A percentile compares a stretch with the other conserved stretches of the same genome.
Evolutionary conservation across 495 filamentous ascomycete species (phyloP).

Genomic region (Daldinia caldariorum): DNA sequence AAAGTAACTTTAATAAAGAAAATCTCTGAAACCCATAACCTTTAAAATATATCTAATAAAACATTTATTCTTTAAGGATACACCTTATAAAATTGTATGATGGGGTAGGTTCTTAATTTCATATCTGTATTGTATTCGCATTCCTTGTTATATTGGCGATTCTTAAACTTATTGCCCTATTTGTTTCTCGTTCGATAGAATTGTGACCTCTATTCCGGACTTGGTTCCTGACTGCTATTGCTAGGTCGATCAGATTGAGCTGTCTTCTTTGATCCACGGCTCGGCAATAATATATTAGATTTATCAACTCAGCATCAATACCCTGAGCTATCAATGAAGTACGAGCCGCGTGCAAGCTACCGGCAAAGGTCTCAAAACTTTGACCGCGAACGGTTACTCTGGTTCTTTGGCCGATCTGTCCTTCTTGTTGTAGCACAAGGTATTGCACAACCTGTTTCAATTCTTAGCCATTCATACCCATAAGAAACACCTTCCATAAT

Average conservation of each 20-base stretch:
- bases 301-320: constrained; percentile 4
- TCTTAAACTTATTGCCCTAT: constrained; percentile 1
- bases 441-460: constrained; percentile 13
- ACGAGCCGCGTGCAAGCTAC: not conserved
- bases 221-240: not conserved
- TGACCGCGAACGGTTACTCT: not conserved
- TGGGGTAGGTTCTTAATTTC: no score
- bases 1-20: no score
- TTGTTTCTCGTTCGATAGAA: constrained; percentile 2
- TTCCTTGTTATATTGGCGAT: not conserved
- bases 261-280: not conserved
- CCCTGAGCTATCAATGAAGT: not conserved
- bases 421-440: constrained; percentile 1
- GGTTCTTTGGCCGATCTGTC: not conserved
- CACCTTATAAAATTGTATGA: no score
- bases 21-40: no score
- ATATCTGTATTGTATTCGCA: no score
- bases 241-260: constrained; percentile 3
- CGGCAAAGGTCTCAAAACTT: not conserved
- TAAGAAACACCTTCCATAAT: not conserved
- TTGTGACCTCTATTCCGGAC: not conserved
- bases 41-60: no score
- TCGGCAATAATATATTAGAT: not conserved
- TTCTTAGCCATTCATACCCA: not conserved
- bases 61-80: no score